Percentiles rank a stretch among this genome's conserved stretches.
Conservation (phyloP, 2,329 filamentous ascomycete species). For the Gliomastix tumulicola region DNA sequence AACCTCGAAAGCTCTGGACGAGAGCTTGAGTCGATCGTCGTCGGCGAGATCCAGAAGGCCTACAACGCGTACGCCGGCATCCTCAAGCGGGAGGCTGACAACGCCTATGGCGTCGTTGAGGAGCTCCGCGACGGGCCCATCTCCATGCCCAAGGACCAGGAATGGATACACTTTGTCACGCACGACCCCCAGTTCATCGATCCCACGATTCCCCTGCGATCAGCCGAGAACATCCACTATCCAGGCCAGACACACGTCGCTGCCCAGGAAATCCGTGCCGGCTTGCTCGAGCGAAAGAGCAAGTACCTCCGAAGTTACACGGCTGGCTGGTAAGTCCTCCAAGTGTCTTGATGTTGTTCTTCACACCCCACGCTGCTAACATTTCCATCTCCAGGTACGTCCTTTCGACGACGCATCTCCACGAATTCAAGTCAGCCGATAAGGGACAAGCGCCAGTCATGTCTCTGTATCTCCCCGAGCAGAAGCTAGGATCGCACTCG, state of each 20-base stretch:
- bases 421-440: conserved; percentile 98
- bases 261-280: conserved; percentile 77
- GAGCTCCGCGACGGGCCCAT: conserved; percentile 79
- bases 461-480: conserved; percentile 91
- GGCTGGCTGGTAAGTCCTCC: conserved; percentile 82
- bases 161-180: conserved; percentile 81
- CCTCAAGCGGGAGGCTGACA: conserved; percentile 83
- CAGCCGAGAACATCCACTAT: conserved; percentile 78
- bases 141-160: conserved; percentile 87
- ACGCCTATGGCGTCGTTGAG: conserved; percentile 70
- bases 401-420: conserved; percentile 89
- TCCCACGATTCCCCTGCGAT: conserved; percentile 70
- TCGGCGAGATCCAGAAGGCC: conserved; percentile 95
- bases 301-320: conserved; percentile 98
- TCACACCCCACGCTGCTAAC: neutral
- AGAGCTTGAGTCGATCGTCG: conserved; percentile 92
- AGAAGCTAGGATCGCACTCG: conserved; percentile 91
- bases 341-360: neutral
- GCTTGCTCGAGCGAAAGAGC: conserved; percentile 93
- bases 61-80: conserved; percentile 93
- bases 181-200: conserved; percentile 82
- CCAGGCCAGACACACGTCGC: conserved; percentile 82
- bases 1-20: conserved; percentile 92
- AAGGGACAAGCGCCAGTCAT: conserved; percentile 87
- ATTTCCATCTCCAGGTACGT: conserved; percentile 64